Evolutionary conservation across 2,329 filamentous ascomycete species (phyloP), one percentile per base, ranked within the genome.

Genomic region (Monilinia aucupariae): DNA sequence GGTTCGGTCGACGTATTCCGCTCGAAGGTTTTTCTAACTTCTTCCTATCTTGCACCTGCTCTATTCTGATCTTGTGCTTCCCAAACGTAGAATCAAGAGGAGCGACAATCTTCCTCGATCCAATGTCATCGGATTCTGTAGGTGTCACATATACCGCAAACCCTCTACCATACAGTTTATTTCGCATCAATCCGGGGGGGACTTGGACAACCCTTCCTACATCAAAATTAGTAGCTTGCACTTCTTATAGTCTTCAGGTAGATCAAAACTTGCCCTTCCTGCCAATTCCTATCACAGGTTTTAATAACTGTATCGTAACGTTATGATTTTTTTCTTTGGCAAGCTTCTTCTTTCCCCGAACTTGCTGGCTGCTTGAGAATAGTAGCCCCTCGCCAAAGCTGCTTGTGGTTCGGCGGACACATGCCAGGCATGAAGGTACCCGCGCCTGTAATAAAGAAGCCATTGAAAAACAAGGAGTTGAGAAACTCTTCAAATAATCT

Each of bases 121-220:
- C 77, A 48, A 83, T 70, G 62, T 78, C 72, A 69, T 78, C 77
- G 52, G 79, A 64, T 65, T 81, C 78, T 47, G 72, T 70, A 43
- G 71, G 67, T 52, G 80, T 78, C 27, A 83, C 75, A 72, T 85
- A 85, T 70, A 80, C 77, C 66, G 82, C 82, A 65, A 79, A 74
- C 64, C 76, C 74, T 50, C 71, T 72, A 4, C 81, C 82, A 67
- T 80, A 83, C 78, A 78, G 83, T 61, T 74, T 72, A 70, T 83
- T 83, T 66, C 82, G 77, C 81, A 85, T 84, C 45, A 76, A 74
- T 27, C 82, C 79, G 20, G 75, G 72, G n/a, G 78, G 72, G 49
- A 84, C 75, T 39, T 81, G 79, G 25, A 85, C 75, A 64, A 83
- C 78, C 22, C 79, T 72, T 65, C 82, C 82, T 85, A 54, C n/a